These are phyloP conservation scores for Ceratocystis variospora DNA, from an alignment of 2,329 filamentous ascomycete species.

Conservation along the genomic window DNA sequence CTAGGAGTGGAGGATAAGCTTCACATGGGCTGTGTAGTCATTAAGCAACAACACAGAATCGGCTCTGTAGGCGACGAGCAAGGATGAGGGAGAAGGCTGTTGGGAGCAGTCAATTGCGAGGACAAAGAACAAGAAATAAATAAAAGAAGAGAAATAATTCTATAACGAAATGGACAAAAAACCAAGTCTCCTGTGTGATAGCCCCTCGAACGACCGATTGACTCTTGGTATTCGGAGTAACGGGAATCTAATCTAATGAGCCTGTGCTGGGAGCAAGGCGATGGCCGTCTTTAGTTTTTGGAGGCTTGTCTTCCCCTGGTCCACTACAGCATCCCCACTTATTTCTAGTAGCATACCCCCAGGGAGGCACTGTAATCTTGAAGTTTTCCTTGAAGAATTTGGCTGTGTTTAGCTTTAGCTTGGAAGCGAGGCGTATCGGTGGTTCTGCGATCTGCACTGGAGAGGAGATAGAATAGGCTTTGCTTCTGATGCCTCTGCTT, in stretches of 20 bases:
- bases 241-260: not conserved
- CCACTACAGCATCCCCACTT: not conserved
- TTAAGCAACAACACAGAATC: not conserved
- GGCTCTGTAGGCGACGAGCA: not conserved
- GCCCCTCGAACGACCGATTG: not conserved
- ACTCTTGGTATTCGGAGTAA: not conserved
- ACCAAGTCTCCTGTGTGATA: not conserved
- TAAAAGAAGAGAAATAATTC: not conserved
- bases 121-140: not conserved
- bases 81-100: not conserved
- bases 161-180: not conserved
- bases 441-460: no score
- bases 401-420: no score
- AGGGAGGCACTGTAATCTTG: no score
- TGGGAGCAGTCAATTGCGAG: not conserved
- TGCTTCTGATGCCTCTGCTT: no score
- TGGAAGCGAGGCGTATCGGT: no score
- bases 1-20: not conserved
- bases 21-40: constrained; percentile 1
- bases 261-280: no score
- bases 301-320: not conserved
- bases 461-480: no score
- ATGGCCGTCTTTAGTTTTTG: not conserved
- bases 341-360: not conserved
- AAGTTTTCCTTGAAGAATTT: no score